Evolutionary conservation across 257 asterid genomes (phyloP), one percentile per base, ranked within the genome.

Genomic region (Nicotiana undulata): DNA sequence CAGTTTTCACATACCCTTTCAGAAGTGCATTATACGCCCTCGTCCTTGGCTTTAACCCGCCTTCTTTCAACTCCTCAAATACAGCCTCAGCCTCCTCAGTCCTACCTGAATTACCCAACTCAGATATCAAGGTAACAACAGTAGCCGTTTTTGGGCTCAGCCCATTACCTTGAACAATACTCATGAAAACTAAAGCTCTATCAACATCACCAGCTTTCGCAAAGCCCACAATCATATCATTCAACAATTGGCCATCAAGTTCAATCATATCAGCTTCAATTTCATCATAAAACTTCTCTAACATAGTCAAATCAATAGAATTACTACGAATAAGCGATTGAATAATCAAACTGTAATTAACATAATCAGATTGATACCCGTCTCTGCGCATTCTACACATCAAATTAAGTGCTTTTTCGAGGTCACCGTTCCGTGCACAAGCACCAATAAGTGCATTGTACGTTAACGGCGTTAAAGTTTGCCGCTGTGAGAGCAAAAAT

Each of bases 391-490:
- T 95, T 78, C 90, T 87, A 8, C 89, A 91, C 95, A 95, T 89
- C 91, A 95, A 86, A 87, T 86, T 88, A 81, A 95, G 81, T 11
- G 99, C 99, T 84, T 93, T 95, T 13, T 93, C 98, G 37, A 95
- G 88, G n/a, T 95, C 99, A 76, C 79, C 88, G 53, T 95, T 95
- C 63, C 98, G 89, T 6, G 99, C 99, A 64, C 98, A 95, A 1
- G 99, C 99, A 26, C 99, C 99, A 75, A 93, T 95, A 4, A 95
- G 92, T 0, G 99, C 99, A 44, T 95, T 95, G 80, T 93, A 95
- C 7, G 99, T 93, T 83, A 95, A 58, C 0, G 99, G 98, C 18
- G 97, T 95, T 82, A 95, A 75, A 17, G 91, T 82, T 86, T 86
- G 97, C 1, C 95, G 90, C 87, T 92, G 97, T 0, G 97, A 95